Conservation (phyloP, 176 grass and related monocot genomes). For the Triticum urartu region DNA sequence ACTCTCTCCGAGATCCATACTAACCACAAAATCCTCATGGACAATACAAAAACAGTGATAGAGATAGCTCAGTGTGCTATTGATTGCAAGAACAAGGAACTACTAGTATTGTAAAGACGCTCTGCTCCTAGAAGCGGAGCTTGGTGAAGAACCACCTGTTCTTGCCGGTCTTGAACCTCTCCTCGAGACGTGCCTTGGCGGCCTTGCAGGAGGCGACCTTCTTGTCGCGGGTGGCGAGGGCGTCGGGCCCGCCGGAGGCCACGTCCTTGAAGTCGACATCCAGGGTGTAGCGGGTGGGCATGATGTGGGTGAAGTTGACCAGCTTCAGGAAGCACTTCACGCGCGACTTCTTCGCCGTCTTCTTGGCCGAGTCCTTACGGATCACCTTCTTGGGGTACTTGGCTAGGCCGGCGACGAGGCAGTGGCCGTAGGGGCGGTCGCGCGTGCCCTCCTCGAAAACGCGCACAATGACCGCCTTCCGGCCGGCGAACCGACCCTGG, state of each 20-base stretch:
- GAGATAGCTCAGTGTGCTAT: not conserved
- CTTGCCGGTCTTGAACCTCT: slow-evolving; percentile 60
- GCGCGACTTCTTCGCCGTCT: slow-evolving; percentile 62
- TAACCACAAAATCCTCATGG: slow-evolving; percentile 21
- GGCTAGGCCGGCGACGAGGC: slow-evolving; percentile 53
- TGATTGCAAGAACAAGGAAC: not conserved
- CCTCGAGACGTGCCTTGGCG: slow-evolving; percentile 46
- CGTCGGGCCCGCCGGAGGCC: slow-evolving; percentile 26
- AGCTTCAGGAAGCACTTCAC: slow-evolving; percentile 59
- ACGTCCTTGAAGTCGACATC: slow-evolving; percentile 59
- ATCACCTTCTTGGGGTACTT: slow-evolving; percentile 61
- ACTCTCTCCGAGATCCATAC: not conserved
- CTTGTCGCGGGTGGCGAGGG: slow-evolving; percentile 38
- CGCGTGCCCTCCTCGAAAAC: slow-evolving; percentile 60
- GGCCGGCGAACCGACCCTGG: slow-evolving; percentile 44
- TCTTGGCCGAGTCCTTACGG: slow-evolving; percentile 61
- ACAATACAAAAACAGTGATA: slow-evolving; percentile 8
- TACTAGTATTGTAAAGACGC: not conserved
- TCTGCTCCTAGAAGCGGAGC: slow-evolving; percentile 40
- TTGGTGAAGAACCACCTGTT: slow-evolving; percentile 72
- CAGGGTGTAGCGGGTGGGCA: slow-evolving; percentile 58
- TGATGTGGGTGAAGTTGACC: slow-evolving; percentile 57
- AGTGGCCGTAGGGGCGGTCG: slow-evolving; percentile 56
- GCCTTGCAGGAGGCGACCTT: slow-evolving; percentile 42
- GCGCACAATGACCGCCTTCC: slow-evolving; percentile 50